Evolutionary conservation across 129 eudicot genomes (phyloP).

Genomic region (Artemisia argyi): DNA sequence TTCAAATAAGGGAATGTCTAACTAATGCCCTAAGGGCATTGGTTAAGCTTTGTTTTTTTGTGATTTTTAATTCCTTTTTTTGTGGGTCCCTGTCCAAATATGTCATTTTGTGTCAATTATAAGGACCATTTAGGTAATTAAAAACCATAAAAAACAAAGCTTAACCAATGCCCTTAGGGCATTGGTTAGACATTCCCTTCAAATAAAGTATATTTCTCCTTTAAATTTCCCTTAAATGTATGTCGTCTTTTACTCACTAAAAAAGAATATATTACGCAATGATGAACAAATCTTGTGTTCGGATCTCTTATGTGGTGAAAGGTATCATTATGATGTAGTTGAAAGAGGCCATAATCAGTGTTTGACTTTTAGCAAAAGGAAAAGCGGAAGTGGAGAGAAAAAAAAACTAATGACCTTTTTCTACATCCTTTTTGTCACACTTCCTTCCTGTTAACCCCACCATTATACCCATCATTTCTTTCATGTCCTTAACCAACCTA

Average conservation of each 20-base stretch:
- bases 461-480: constrained; percentile 47
- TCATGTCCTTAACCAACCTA: constrained; percentile 57
- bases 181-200: too few relatives aligned
- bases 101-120: too few relatives aligned
- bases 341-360: constrained; percentile 39
- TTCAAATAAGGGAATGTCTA: too few relatives aligned
- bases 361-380: constrained; percentile 61
- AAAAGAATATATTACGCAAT: constrained; percentile 47
- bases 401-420: constrained; percentile 76
- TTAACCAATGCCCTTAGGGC: too few relatives aligned
- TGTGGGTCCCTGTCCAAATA: too few relatives aligned
- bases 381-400: constrained; percentile 43
- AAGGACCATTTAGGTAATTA: too few relatives aligned
- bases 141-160: too few relatives aligned
- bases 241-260: constrained; percentile 34
- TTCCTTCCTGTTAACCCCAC: constrained; percentile 52
- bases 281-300: constrained; percentile 79
- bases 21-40: too few relatives aligned
- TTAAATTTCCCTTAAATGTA: constrained; percentile 21
- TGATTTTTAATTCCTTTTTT: too few relatives aligned
- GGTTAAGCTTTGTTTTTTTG: too few relatives aligned
- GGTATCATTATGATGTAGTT: constrained; percentile 52
- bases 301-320: constrained; percentile 62
- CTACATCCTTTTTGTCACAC: constrained; percentile 42
- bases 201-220: too few relatives aligned